These are phyloP conservation scores for Colletotrichum spaethianum DNA, from an alignment of 2,329 filamentous ascomycete species.

Conservation along the genomic window DNA sequence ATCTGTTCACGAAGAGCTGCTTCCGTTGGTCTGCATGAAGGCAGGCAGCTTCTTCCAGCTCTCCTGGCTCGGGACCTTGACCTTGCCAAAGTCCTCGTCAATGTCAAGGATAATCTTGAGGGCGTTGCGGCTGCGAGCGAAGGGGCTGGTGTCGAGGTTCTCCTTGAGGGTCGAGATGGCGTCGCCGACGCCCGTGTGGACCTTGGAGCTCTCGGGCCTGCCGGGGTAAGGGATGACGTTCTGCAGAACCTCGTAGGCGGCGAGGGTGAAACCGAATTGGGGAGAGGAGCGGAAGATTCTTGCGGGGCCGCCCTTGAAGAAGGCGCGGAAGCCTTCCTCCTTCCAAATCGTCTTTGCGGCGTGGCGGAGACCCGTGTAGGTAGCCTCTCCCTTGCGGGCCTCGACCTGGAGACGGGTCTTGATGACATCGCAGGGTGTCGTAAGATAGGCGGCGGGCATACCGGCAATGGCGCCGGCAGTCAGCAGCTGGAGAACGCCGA, in stretches of 20 bases:
- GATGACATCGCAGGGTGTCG: conserved; percentile 98
- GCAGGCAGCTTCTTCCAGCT: conserved; percentile 68
- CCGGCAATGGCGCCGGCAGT: conserved; percentile 95
- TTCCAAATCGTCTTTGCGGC: conserved; percentile 86
- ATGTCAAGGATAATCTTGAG: conserved; percentile 96
- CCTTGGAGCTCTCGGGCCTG: conserved; percentile 64
- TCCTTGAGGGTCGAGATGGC: conserved; percentile 75
- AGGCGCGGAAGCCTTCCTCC: conserved; percentile 94
- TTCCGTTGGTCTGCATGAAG: conserved; percentile 53
- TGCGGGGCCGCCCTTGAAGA: conserved; percentile 98
- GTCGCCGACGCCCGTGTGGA: conserved; percentile 73
- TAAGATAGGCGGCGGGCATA: conserved; percentile 94
- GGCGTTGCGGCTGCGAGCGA: conserved; percentile 83
- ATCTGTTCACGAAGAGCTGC: conserved; percentile 12
- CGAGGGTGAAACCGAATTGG: conserved; percentile 98
- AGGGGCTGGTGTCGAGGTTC: conserved; percentile 68
- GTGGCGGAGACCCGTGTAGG: conserved; percentile 90
- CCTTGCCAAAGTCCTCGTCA: conserved; percentile 90
- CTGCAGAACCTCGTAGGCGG: conserved; percentile 94
- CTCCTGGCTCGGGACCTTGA: conserved; percentile 71
- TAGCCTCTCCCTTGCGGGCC: conserved; percentile 92
- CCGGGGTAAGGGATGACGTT: conserved; percentile 85
- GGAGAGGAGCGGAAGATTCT: conserved; percentile 95
- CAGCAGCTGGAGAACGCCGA: conserved; percentile 91
- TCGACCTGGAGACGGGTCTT: conserved; percentile 99